Evolutionary conservation across 257 asterid genomes (phyloP), one percentile per base, ranked within the genome.

Genomic region (Sherardia arvensis): DNA sequence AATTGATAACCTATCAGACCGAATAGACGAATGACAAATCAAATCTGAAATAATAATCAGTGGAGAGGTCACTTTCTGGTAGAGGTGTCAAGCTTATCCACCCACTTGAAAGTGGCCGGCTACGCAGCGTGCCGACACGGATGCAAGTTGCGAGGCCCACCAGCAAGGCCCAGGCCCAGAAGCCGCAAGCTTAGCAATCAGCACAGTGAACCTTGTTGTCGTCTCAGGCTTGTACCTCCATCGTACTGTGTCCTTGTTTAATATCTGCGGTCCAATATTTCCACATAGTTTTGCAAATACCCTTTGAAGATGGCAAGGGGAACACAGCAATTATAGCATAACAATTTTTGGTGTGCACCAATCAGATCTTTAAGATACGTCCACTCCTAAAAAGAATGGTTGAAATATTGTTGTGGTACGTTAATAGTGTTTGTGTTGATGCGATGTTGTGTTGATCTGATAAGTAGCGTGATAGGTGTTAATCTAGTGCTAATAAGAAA

Each of bases 61-160:
- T n/a, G n/a, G n/a, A n/a, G n/a, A n/a, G n/a, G n/a, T n/a, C n/a
- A n/a, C n/a, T n/a, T n/a, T n/a, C n/a, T 53, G 49, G 43, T 60
- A 17, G 62, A 61, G 67, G 67, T 69, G 67, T 62, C 55, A 7
- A 32, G 56, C 73, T 69, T 69, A 69, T 69, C 73, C 53, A n/a
- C n/a, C 47, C 49, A n/a, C 70, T 66, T 45, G 67, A n/a, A n/a
- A 28, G 38, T 5, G 22, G 38, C 8, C 61, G 38, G 10, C 62
- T 40, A 11, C 26, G 59, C 4, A 28, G 59, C 47, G 25, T 53
- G 54, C 62, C 70, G 70, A 66, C 70, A 66, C 40, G 0, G 0
- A 6, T 29, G 30, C 60, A 49, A 64, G 17, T 64, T 64, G 68
- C 60, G 30, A n/a, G 59, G 53, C 34, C 53, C 69, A 32, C 49